Base-by-base conservation (phyloP, 2,329 filamentous ascomycete genomes). In the Hymenotorrendiella dingleyae region DNA sequence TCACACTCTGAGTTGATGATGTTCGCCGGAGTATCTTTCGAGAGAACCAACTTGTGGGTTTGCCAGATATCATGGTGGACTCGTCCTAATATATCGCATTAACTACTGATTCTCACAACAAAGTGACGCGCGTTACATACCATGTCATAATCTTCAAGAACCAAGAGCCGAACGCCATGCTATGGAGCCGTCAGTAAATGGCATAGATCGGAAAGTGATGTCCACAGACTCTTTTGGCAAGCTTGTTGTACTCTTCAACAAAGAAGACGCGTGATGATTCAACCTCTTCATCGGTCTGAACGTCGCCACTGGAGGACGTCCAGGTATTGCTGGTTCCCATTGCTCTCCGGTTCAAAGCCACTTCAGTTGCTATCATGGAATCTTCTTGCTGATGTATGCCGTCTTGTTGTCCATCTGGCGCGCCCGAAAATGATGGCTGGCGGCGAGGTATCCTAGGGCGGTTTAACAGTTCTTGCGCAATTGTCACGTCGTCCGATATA, bases 231-330 rank as follows among this genome's bases (percentile, higher is more conserved):
- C 76, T 76, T 43, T 67, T 70, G 3, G 80, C 79, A 4, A 82
- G 58, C 4, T 68, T 65, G 56, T 83, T 83, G 59, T 81, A 84
- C 51, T 80, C 74, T 6, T 70, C 54, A 5, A 81, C 58, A 55
- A 76, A 77, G 3, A 62, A 54, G 1, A 62, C 57, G 22, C 75
- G 67, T 40, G 73, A 67, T 26, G n/a, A n/a, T n/a, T 72, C 68
- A 12, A 71, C 58, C 22, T 72, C 70, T 29, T 76, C 74, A 4
- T 63, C 73, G 16, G 66, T 69, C 23, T 70, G 55, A 12, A 69
- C 55, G 2, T 66, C 71, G 23, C 74, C 74, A 28, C 70, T 72
- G 43, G 71, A 76, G 30, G 72, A 74, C 14, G 74, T 73, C 78
- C 78, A 81, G 3, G 74, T 79, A 30, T 68, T 71, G 55, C 72